These are phyloP conservation scores for Ogataea pilisensis DNA, from an alignment of 805 yeast genomes.

Conservation along the genomic window DNA sequence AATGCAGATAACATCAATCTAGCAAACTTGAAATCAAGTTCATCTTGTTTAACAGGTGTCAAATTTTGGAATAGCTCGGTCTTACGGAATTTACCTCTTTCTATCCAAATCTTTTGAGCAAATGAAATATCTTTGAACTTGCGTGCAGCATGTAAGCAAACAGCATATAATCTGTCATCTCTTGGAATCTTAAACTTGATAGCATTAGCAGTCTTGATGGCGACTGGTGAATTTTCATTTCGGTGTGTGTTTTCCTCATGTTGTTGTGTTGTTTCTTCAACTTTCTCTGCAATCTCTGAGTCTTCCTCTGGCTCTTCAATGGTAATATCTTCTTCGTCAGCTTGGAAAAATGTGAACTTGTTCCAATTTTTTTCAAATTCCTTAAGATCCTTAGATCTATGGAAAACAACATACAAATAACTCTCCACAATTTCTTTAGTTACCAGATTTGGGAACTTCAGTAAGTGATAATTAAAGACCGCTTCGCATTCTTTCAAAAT, in stretches of 20 bases:
- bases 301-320: slow-evolving; percentile 23
- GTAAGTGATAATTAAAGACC: slow-evolving; percentile 54
- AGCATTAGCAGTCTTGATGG: slow-evolving; percentile 3
- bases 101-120: slow-evolving; percentile 69
- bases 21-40: slow-evolving; percentile 67
- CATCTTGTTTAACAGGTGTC: slow-evolving; percentile 34
- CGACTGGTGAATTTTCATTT: no score
- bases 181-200: slow-evolving; percentile 33
- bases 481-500: slow-evolving; percentile 76
- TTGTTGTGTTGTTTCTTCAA: no score
- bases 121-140: slow-evolving; percentile 48
- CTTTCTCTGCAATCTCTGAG: no score
- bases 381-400: slow-evolving; percentile 29
- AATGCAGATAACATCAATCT: slow-evolving; percentile 60
- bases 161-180: slow-evolving; percentile 48
- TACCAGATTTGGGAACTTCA: slow-evolving; percentile 41
- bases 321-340: slow-evolving; percentile 22
- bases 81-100: slow-evolving; percentile 71
- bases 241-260: no score
- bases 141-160: slow-evolving; percentile 65
- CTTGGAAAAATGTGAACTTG: slow-evolving; percentile 32
- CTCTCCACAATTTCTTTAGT: slow-evolving; percentile 42
- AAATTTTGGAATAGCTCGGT: slow-evolving; percentile 44
- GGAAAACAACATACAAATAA: slow-evolving; percentile 45
- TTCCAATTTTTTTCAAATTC: slow-evolving; percentile 35